Base-by-base conservation (phyloP, 2,329 filamentous ascomycete genomes). In the Colletotrichum lentis region DNA sequence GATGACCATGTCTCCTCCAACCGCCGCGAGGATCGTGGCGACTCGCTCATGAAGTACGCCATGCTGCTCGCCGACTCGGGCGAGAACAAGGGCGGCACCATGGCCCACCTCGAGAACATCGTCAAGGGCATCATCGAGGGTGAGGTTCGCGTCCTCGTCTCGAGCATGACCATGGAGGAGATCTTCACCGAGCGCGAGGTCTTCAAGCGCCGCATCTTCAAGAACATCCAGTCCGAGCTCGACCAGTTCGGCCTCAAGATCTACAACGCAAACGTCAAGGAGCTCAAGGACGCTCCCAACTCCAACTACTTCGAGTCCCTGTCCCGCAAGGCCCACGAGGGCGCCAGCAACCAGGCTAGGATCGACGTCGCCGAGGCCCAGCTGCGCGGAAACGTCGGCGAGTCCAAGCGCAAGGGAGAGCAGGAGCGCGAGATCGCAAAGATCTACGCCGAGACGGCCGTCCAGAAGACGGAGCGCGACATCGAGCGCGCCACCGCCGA, bases 101-200 rank as follows among this genome's bases (percentile, higher is more conserved):
- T 80, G 78, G 71, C 86, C 62, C 91, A 95, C 79, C 89, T 96
- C 18, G 90, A 91, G 74, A 91, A 91, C 72, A 96, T 96, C 70
- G 90, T 96, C 78, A 95, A 93, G 78, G 93, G 92, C 69, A 94
- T 96, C 77, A 96, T 96, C 73, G 92, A 96, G 77, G 93, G 93
- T 70, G 93, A 96, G 78, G 94, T 91, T 1, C 87, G 93, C 67
- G 91, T 93, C 6, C 88, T 96, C 61, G 91, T 96, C 49, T 92
- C 90, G 0, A 90, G 88, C 73, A 95, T 96, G 91, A 94, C 92
- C n/a, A 95, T 96, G 91, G 92, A 95, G 76, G 92, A 96, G 78
- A 91, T 96, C 67, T 94, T 94, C 78, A 90, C 89, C 69, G 90
- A 92, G 78, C 84, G 91, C 41, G 89, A 92, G 72, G 82, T 91